Evolutionary conservation across 139 green algal species (phyloP).

Genomic region (Spirogloea muscicola): DNA sequence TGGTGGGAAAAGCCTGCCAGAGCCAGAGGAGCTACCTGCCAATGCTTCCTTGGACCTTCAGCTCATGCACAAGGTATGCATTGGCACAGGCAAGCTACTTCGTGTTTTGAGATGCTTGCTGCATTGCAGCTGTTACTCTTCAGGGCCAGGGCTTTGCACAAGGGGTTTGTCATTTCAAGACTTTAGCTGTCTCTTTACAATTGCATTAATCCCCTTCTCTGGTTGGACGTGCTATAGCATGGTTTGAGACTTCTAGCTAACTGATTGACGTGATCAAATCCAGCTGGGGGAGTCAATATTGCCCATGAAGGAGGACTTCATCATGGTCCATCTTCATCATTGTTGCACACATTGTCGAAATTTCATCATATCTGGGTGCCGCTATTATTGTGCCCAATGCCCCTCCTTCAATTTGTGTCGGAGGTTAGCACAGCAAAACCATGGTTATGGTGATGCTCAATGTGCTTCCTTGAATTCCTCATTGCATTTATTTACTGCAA

Average conservation of each 20-base stretch:
- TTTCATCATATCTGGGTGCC: slow-evolving; percentile 52
- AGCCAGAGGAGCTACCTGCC: not conserved
- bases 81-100: not conserved
- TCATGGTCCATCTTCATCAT: slow-evolving; percentile 91
- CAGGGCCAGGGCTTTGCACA: no score
- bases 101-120: not conserved
- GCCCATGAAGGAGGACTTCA: slow-evolving; percentile 96
- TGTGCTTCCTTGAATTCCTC: no score
- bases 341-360: slow-evolving; percentile 82
- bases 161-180: slow-evolving; percentile 51
- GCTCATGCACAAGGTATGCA: slow-evolving; percentile 46
- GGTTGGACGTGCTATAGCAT: no score
- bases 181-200: no score
- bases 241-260: no score
- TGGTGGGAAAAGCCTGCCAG: slow-evolving; percentile 48
- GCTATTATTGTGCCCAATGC: slow-evolving; percentile 13
- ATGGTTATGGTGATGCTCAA: no score
- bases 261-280: no score
- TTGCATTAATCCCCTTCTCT: no score
- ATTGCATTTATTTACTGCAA: no score
- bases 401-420: slow-evolving; percentile 41
- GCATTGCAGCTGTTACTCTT: not conserved
- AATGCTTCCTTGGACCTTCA: slow-evolving; percentile 14
- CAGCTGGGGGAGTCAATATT: slow-evolving; percentile 78
- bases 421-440: no score